Evolutionary conservation across 495 filamentous ascomycete species (phyloP).

Genomic region (Aspergillus indologenus): DNA sequence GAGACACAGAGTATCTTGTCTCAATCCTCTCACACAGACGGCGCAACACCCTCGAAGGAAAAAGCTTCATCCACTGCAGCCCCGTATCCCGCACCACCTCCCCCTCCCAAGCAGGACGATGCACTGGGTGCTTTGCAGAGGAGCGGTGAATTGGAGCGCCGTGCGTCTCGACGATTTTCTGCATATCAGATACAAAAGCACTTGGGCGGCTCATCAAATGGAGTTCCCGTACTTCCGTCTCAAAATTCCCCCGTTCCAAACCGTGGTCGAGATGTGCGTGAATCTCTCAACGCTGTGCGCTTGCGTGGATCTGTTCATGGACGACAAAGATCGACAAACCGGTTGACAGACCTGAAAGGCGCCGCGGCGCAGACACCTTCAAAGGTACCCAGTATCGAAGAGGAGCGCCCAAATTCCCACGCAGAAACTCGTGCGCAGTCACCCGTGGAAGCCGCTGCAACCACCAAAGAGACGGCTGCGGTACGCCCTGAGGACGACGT

Average conservation of each 20-base stretch:
- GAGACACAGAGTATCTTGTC: slow-evolving; percentile 49
- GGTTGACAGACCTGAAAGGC: slow-evolving; percentile 55
- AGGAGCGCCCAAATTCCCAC: slow-evolving; percentile 32
- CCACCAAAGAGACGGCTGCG: slow-evolving; percentile 55
- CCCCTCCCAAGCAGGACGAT: slow-evolving; percentile 80
- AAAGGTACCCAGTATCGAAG: slow-evolving; percentile 63
- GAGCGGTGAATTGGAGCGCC: slow-evolving; percentile 86
- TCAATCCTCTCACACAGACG: slow-evolving; percentile 59
- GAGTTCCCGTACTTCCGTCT: slow-evolving; percentile 78
- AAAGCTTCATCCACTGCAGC: slow-evolving; percentile 33
- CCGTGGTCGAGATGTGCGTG: slow-evolving; percentile 79
- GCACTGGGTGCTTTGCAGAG: slow-evolving; percentile 86
- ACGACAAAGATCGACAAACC: slow-evolving; percentile 55
- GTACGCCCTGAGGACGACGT: slow-evolving; percentile 36
- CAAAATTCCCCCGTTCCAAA: slow-evolving; percentile 89
- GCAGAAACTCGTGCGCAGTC: slow-evolving; percentile 35
- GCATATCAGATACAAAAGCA: slow-evolving; percentile 95
- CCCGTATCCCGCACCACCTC: slow-evolving; percentile 58
- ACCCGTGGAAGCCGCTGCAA: slow-evolving; percentile 40
- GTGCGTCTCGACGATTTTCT: slow-evolving; percentile 90
- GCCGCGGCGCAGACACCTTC: slow-evolving; percentile 45
- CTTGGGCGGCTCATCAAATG: slow-evolving; percentile 73
- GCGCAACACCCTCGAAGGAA: slow-evolving; percentile 37
- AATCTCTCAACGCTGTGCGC: slow-evolving; percentile 90
- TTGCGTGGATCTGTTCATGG: slow-evolving; percentile 68